Conservation (phyloP, 2,329 filamentous ascomycete species). For the Colletotrichum phormii region DNA sequence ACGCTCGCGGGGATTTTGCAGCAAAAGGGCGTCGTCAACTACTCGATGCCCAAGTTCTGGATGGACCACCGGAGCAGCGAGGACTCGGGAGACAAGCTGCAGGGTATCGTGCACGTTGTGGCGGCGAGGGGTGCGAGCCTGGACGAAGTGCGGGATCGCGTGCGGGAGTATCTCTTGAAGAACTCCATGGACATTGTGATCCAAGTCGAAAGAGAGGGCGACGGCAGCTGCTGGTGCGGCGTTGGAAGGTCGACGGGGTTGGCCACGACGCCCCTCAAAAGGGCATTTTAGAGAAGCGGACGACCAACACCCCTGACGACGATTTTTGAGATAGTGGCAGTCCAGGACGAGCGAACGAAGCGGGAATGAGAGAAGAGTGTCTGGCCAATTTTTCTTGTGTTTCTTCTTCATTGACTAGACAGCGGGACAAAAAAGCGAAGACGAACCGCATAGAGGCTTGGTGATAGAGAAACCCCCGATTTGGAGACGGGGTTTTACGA, state of each 20-base stretch:
- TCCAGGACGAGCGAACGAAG: neutral
- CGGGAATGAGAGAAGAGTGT: neutral
- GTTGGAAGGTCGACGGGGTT: slow-evolving; percentile 43
- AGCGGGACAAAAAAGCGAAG: neutral
- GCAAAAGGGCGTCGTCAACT: slow-evolving; percentile 85
- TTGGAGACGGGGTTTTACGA: neutral
- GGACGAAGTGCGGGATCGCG: slow-evolving; percentile 86
- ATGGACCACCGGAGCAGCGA: slow-evolving; percentile 71
- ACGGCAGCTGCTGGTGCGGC: slow-evolving; percentile 72
- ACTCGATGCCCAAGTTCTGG: slow-evolving; percentile 93
- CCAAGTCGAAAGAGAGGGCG: slow-evolving; percentile 88
- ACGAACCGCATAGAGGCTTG: neutral
- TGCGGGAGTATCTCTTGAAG: slow-evolving; percentile 75
- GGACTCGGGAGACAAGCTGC: slow-evolving; percentile 63
- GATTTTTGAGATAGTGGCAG: slow-evolving; percentile 9
- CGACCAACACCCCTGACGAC: slow-evolving; percentile 4
- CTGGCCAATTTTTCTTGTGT: neutral
- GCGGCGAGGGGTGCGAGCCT: slow-evolving; percentile 78
- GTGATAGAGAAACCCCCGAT: neutral
- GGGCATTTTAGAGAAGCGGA: slow-evolving; percentile 45
- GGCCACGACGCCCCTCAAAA: slow-evolving; percentile 45
- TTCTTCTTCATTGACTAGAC: slow-evolving; percentile 5
- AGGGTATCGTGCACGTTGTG: slow-evolving; percentile 89
- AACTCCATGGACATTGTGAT: slow-evolving; percentile 85
- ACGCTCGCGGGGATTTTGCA: slow-evolving; percentile 85